These are phyloP conservation scores for Salicornia ramosissima DNA, from an alignment of 148 eudicot species.

Conservation along the genomic window DNA sequence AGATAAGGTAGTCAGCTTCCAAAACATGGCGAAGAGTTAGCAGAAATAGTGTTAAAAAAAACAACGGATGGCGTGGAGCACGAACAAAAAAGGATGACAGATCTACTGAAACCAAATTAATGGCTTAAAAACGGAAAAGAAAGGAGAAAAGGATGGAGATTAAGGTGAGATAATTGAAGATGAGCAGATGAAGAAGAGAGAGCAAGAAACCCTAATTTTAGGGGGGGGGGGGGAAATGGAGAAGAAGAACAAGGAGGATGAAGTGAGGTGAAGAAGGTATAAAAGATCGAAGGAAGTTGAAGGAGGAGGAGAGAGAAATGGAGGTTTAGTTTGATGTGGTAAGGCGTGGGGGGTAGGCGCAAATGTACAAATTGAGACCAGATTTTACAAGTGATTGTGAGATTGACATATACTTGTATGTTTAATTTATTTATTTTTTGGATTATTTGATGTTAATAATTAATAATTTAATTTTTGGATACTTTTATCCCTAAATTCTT, in stretches of 20 bases:
- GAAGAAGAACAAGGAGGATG: slow-evolving; percentile 9
- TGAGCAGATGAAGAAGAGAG: background rate
- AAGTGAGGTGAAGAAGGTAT: background rate
- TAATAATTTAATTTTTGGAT: too few species aligned
- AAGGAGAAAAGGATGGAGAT: background rate
- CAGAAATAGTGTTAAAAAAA: background rate
- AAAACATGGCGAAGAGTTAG: slow-evolving; percentile 52
- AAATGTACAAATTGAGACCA: slow-evolving; percentile 18
- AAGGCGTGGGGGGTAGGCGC: slow-evolving; percentile 4
- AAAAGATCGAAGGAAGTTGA: background rate
- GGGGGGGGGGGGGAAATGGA: background rate
- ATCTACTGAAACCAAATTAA: slow-evolving; percentile 17
- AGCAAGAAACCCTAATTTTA: slow-evolving; percentile 27
- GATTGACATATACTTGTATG: too few species aligned
- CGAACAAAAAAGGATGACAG: slow-evolving; percentile 12
- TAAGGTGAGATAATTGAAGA: slow-evolving; percentile 9
- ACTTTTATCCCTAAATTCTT: too few species aligned
- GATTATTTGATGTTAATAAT: too few species aligned
- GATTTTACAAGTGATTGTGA: too few species aligned
- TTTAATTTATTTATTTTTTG: too few species aligned
- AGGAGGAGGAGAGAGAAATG: slow-evolving; percentile 2
- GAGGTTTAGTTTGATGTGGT: background rate
- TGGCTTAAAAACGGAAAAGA: background rate
- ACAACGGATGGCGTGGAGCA: slow-evolving; percentile 2
- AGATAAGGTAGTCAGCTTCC: slow-evolving; percentile 77